Base-by-base conservation (phyloP, 306 rosid species). In the Senna tora region DNA sequence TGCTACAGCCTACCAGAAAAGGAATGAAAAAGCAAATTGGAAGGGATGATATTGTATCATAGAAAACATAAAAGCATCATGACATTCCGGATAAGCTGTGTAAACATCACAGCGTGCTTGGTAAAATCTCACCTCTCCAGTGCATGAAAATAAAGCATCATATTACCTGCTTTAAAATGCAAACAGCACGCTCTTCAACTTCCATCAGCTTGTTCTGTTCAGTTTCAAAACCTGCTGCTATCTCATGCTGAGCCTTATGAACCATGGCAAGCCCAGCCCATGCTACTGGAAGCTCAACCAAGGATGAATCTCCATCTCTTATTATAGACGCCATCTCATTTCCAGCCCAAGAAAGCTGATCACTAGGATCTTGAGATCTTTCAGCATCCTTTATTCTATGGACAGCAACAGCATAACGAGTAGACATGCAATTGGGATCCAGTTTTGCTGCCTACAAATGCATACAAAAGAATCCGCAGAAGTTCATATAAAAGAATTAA, bases 261-360 rank as follows among this genome's bases (percentile, higher is more conserved):
- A 86, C 94, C 96, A 93, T 84, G 79, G 94, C 93, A 67, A 93
- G 92, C 76, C 97, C 98, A 0, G 96, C 82, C 98, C 97, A 93
- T 74, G 97, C 96, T 79, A 83, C 67, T 25, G 96, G 90, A 76
- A 81, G 87, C 74, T 94, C 92, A 80, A 94, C 80, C 65, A 69
- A 62, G 63, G 81, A 78, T 67, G 96, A 78, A 80, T 91, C 98
- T 13, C 95, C 94, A 72, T 94, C 97, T 81, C 96, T 89, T 73
- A 94, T 80, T 63, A 91, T 83, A 54, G 97, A 94, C 60, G 92
- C 96, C 98, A 94, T 94, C 80, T 94, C 98, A 45, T 94, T 94
- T 91, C 96, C 98, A 72, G 97, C 98, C 84, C 86, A 94, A 0
- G 90, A 84, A 70, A 87, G 94, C 68, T 84, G 87, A 63, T 94